phyloP scores from a whole-genome alignment of 768 basidiomycete species.

The Mycena galericulata region DNA sequence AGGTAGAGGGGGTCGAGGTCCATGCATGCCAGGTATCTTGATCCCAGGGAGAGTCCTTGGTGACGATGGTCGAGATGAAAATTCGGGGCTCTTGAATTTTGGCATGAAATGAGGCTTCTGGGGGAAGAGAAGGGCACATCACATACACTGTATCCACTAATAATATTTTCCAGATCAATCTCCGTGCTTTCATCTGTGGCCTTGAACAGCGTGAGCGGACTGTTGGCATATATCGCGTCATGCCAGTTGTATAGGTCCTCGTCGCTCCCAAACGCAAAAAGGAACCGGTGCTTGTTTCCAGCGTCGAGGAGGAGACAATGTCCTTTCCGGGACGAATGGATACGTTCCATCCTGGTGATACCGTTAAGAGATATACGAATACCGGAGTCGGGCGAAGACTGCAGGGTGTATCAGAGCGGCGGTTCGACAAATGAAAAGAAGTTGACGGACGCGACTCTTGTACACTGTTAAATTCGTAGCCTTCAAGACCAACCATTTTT shows the following conservation, averaged over 20 bases:
- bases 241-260: conserved; percentile 31
- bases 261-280: conserved; percentile 20
- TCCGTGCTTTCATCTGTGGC: conserved; percentile 9
- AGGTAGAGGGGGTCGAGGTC: neutral
- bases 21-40: neutral
- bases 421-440: neutral
- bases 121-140: neutral
- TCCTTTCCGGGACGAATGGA: conserved; percentile 22
- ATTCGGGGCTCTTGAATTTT: conserved; percentile 10
- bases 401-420: neutral
- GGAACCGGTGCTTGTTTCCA: conserved; percentile 7
- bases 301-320: conserved; percentile 28
- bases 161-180: conserved; percentile 32
- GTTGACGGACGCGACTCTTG: conserved; percentile 27
- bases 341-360: conserved; percentile 30
- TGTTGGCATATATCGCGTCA: conserved; percentile 25
- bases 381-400: conserved; percentile 15
- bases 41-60: conserved; percentile 7
- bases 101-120: neutral
- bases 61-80: conserved; percentile 21
- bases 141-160: conserved; percentile 28
- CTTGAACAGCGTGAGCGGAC: conserved; percentile 31
- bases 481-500: conserved; percentile 35
- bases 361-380: conserved; percentile 25
- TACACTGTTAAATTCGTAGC: conserved; percentile 29